A percentile compares a stretch with the other conserved stretches of the same genome.
Conservation (phyloP, 2,329 filamentous ascomycete species). For the Fonsecaea multimorphosa region DNA sequence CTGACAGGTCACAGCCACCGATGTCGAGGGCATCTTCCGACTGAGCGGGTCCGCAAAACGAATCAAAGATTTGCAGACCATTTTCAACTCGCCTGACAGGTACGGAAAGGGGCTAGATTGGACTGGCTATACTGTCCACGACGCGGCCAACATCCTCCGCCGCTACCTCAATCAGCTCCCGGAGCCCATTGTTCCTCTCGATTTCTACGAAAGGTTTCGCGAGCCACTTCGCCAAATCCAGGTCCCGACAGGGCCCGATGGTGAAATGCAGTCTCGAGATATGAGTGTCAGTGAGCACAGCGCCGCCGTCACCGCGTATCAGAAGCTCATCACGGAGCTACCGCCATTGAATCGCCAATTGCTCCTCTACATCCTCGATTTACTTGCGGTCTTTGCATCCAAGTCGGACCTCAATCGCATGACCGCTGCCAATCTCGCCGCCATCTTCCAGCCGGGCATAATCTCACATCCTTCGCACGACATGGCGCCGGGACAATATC, state of each 20-base stretch:
- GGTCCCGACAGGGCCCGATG: conserved; percentile 72
- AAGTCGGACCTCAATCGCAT: conserved; percentile 97
- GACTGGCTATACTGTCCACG: conserved; percentile 97
- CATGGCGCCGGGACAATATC: conserved; percentile 93
- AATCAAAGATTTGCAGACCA: conserved; percentile 91
- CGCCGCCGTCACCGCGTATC: conserved; percentile 80
- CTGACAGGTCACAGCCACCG: conserved; percentile 70
- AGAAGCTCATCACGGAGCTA: conserved; percentile 87
- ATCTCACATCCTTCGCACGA: conserved; percentile 92
- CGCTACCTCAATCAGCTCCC: conserved; percentile 95
- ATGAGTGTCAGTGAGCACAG: conserved; percentile 67
- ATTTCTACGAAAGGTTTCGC: conserved; percentile 90
- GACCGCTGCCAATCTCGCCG: conserved; percentile 91
- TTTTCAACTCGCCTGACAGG: conserved; percentile 92
- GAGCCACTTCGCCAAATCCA: conserved; percentile 76
- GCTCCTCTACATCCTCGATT: conserved; percentile 91
- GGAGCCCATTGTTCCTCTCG: conserved; percentile 92
- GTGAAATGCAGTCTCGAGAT: conserved; percentile 67
- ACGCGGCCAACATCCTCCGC: conserved; percentile 94
- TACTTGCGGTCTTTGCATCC: conserved; percentile 94
- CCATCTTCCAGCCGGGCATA: conserved; percentile 97
- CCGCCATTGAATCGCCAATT: conserved; percentile 92
- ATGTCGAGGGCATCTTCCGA: conserved; percentile 95
- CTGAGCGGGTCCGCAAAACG: conserved; percentile 95
- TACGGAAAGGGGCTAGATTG: conserved; percentile 97